phyloP scores from a whole-genome alignment of 306 rosid species.

The Prunus persica region Prunus_persica_NCBIv2 NC_034012.1:12997001-12997500 shows the following conservation, averaged over 20 bases:
- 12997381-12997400: background rate
- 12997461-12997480: background rate
- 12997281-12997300: background rate
- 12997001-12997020: conserved; percentile 53
- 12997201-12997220: background rate
- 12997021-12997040: conserved; percentile 69
- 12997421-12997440: background rate
- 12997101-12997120: background rate
- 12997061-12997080: conserved; percentile 58
- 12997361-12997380: background rate
- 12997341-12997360: background rate
- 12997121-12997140: conserved; percentile 1
- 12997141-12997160: background rate
- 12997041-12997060: conserved; percentile 64
- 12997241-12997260: background rate
- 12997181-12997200: background rate
- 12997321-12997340: background rate
- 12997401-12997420: background rate
- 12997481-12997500: conserved; percentile 1
- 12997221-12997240: background rate
- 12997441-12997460: conserved; percentile 3
- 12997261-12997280: conserved; percentile 7
- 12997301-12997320: background rate
- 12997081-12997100: conserved; percentile 6
- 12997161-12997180: conserved; percentile 12